Base-by-base conservation (phyloP, 805 yeast genomes). In the Candida taoyuanica region DNA sequence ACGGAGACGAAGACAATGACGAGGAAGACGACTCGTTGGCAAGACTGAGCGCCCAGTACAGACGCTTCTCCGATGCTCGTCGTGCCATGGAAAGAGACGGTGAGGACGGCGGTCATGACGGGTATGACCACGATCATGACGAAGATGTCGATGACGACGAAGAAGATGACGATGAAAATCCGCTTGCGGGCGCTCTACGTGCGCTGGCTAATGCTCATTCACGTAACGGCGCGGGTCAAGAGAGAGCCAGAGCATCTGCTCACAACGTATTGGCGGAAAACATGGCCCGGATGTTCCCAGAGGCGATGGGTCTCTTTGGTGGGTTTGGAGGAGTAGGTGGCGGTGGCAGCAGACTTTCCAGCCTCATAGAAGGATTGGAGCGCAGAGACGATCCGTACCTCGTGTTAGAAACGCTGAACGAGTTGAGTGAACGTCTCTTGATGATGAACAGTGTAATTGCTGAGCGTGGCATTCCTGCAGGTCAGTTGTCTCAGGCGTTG, bases 361-460 rank as follows among this genome's bases (percentile, higher is more conserved):
- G 45, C 5, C 46, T 64, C 24, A 36, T 50, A 15, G 42, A 36
- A 2, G 52, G 47, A 7, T 35, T 48, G 18, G 36, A 36, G 9
- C 43, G 36, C 31, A 48, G 47, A 12, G 78, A 72, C 2, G 85
- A 81, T 50, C 70, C 86, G 0, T 82, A 67, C 50, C 45, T 79
- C 15, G 68, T 83, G 2, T 56, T 80, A 50, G 89, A 82, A 51
- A 73, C 80, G 3, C 59, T 84, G 36, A 78, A 73, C 46, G 85
- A 82, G 52, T 57, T 85, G 16, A 73, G 82, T 18, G 85, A 78
- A 45, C 61, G 74, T 34, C 52, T 85, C 8, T 62, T 85, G 36
- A 79, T 84, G 88, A 75, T 79, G 76, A 78, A 79, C 41, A 75
- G 72, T 5, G 52, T 78, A 15, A 59, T 76, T 4, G 78, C 82